Evolutionary conservation across 768 basidiomycete species (phyloP).

Genomic region (Mycena indigotica): DNA sequence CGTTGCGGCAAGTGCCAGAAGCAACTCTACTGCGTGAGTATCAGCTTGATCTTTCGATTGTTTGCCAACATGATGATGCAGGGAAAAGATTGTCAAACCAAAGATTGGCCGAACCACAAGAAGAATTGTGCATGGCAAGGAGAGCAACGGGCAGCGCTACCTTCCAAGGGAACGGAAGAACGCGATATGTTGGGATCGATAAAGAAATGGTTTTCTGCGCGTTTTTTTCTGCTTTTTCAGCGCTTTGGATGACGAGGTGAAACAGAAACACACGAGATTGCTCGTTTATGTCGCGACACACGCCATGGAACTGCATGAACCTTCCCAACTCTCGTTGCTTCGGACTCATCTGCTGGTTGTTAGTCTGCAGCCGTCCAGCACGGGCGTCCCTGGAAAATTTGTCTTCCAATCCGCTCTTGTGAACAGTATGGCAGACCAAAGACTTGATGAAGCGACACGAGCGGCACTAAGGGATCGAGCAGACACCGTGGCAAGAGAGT

Average conservation of each 20-base stretch:
- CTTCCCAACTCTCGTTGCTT: not conserved
- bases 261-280: slow-evolving; percentile 18
- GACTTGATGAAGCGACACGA: not conserved
- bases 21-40: slow-evolving; percentile 9
- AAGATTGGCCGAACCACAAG: slow-evolving; percentile 16
- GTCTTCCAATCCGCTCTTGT: not conserved
- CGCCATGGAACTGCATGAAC: slow-evolving; percentile 12
- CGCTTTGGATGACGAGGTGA: not conserved
- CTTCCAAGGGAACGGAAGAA: slow-evolving; percentile 3
- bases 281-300: slow-evolving; percentile 11
- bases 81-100: slow-evolving; percentile 18
- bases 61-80: not conserved
- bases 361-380: not conserved
- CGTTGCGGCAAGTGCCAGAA: slow-evolving; percentile 9
- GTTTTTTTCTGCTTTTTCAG: not conserved
- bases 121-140: slow-evolving; percentile 5
- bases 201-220: slow-evolving; percentile 18
- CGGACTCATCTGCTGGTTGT: slow-evolving; percentile 12
- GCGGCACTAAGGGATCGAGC: slow-evolving; percentile 3
- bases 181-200: slow-evolving; percentile 5
- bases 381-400: not conserved
- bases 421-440: not conserved
- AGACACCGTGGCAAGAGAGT: not conserved
- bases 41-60: not conserved
- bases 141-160: slow-evolving; percentile 12